Evolutionary conservation across 2,329 filamentous ascomycete genomes (phyloP), one percentile per base, ranked within the genome.

Genomic region (Penicillium sp.): DNA sequence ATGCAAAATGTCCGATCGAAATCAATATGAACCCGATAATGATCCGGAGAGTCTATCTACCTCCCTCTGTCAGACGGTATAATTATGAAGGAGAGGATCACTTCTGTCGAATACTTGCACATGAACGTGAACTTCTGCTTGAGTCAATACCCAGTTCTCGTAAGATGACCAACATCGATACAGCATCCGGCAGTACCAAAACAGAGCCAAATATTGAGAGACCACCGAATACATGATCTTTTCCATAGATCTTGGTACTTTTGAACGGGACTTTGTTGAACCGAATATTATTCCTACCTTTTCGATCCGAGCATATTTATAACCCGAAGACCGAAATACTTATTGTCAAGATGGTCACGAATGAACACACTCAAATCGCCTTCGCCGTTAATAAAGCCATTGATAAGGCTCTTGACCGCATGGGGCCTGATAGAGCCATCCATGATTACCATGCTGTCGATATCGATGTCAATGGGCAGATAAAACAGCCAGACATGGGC

Each of bases 401-500:
- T 7, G 35, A 47, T 18, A 46, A 16, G 34, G 45, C 45, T 14
- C 23, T 47, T 2, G 10, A 0, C 29, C 45, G 34, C 13, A 47
- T 47, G 45, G 45, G 45, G 7, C 45, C 39, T 36, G 32, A 38
- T 34, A 23, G 18, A 36, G 44, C 44, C 14, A 29, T 27, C 2
- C 2, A 38, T 8, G 1, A 38, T 1, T 46, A 46, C 44, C 13
- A 1, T 10, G 19, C 11, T 10, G 44, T 46, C 13, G 35, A 47
- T 13, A 47, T 47, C 34, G 23, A 47, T 47, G 14, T 39, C 4
- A 30, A 29, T 29, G 35, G 45, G 6, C 32, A 3, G 4, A 27
- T 11, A 10, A 56, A 56, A 43, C 41, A 56, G 42, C 11, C 26
- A 39, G 48, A 55, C 35, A 29, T 39, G 30, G 51, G 44, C 51